Conservation (phyloP, 2,329 filamentous ascomycete species). For the Arachnomyces sp. region DNA sequence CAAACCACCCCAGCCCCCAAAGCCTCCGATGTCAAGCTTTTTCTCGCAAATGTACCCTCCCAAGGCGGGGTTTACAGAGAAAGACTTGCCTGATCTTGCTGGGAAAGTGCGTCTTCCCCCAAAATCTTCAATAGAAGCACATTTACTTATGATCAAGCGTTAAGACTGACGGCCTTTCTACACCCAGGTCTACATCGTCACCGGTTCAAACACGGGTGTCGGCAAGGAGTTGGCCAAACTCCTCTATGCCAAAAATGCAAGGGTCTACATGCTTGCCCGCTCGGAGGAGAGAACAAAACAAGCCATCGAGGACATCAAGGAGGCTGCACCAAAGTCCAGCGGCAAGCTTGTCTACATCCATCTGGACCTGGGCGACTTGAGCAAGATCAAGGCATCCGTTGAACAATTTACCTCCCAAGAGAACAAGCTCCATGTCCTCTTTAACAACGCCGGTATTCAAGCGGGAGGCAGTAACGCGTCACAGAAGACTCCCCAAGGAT, state of each 20-base stretch:
- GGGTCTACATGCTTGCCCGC: conserved; percentile 39
- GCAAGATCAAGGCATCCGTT: conserved; percentile 31
- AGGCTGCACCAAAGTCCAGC: conserved; percentile 17
- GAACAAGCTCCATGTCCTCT: conserved; percentile 31
- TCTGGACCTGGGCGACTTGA: conserved; percentile 34
- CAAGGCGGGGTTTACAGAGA: conserved; percentile 15
- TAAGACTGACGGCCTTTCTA: background rate
- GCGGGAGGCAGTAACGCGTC: conserved; percentile 24
- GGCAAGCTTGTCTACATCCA: conserved; percentile 31
- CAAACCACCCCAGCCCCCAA: too few species aligned
- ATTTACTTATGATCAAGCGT: background rate
- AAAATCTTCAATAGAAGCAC: too few species aligned
- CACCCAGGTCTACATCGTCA: conserved; percentile 31
- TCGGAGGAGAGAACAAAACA: conserved; percentile 30
- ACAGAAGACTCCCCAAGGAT: conserved; percentile 16
- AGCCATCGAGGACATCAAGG: conserved; percentile 34
- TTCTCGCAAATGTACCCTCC: conserved; percentile 13
- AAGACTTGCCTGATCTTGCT: conserved; percentile 11
- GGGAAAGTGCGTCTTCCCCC: conserved; percentile 9
- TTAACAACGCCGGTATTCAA: conserved; percentile 28
- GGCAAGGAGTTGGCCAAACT: conserved; percentile 34
- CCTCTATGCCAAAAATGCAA: conserved; percentile 37
- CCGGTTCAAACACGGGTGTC: conserved; percentile 31
- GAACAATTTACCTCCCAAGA: conserved; percentile 30
- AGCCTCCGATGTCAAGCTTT: too few species aligned